These are phyloP conservation scores for Aurifilum marmelostoma DNA, from an alignment of 2,329 filamentous ascomycete species.

Conservation along the genomic window DNA sequence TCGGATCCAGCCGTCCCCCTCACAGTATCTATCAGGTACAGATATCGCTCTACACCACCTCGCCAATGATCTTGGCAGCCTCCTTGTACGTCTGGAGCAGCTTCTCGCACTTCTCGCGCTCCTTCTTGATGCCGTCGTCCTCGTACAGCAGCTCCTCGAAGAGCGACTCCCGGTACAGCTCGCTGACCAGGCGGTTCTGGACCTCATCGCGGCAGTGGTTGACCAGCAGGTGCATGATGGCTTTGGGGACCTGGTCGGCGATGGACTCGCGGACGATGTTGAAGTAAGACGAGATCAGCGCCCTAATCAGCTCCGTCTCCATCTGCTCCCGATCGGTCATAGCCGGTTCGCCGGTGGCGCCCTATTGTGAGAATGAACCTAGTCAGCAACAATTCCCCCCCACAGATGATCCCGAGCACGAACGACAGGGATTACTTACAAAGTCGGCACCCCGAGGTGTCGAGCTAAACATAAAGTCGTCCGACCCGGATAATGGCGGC, in stretches of 20 bases:
- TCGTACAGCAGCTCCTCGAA: constrained; percentile 96
- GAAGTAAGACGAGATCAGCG: constrained; percentile 97
- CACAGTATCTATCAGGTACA: not conserved
- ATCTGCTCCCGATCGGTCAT: constrained; percentile 95
- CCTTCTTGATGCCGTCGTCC: constrained; percentile 95
- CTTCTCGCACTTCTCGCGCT: constrained; percentile 98
- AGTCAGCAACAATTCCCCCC: constrained; percentile 35
- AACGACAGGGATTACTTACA: constrained; percentile 50
- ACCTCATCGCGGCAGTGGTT: constrained; percentile 99
- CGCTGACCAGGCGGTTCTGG: constrained; percentile 93
- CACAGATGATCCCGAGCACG: no score
- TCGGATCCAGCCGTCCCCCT: not conserved
- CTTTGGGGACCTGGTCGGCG: constrained; percentile 97
- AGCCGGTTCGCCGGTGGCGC: constrained; percentile 73
- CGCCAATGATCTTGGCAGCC: constrained; percentile 96
- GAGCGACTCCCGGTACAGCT: constrained; percentile 88
- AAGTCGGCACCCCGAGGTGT: constrained; percentile 56
- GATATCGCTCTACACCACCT: constrained; percentile 72
- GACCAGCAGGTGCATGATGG: constrained; percentile 97
- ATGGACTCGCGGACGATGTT: constrained; percentile 99
- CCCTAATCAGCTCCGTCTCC: constrained; percentile 95
- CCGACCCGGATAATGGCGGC: constrained; percentile 44
- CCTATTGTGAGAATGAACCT: constrained; percentile 42
- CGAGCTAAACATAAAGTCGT: constrained; percentile 41
- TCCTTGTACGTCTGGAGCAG: constrained; percentile 94